Conservation (phyloP, 305 asterid species). For the Caryopteris hybrid region DNA sequence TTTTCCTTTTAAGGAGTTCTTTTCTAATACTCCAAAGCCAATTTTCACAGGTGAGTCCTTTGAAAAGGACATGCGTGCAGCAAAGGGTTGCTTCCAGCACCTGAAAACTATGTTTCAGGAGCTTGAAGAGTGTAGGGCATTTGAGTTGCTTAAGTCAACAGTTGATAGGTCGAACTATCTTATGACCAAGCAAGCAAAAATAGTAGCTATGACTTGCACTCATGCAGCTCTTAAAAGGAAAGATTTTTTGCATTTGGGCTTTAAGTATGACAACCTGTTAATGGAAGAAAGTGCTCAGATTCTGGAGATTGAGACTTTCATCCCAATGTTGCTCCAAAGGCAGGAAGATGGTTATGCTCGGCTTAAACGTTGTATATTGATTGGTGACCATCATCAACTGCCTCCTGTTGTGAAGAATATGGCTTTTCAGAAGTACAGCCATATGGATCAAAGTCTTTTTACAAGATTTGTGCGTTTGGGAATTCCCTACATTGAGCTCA, state of each 20-base stretch:
- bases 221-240: slow-evolving; percentile 98
- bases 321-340: slow-evolving; percentile 97
- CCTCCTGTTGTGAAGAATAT: slow-evolving; percentile 99
- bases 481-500: slow-evolving; percentile 92
- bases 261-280: slow-evolving; percentile 87
- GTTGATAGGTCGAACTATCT: slow-evolving; percentile 92
- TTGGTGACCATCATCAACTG: slow-evolving; percentile 98
- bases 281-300: slow-evolving; percentile 99
- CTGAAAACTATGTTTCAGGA: slow-evolving; percentile 92
- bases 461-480: slow-evolving; percentile 96
- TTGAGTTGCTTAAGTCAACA: slow-evolving; percentile 95
- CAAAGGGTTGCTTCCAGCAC: slow-evolving; percentile 92
- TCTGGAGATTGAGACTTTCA: slow-evolving; percentile 95
- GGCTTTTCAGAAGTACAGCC: slow-evolving; percentile 99
- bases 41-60: slow-evolving; percentile 71
- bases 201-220: slow-evolving; percentile 99
- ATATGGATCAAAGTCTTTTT: slow-evolving; percentile 98
- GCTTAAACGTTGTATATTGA: slow-evolving; percentile 94
- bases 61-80: slow-evolving; percentile 84
- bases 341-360: slow-evolving; percentile 99
- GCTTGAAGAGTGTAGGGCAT: slow-evolving; percentile 98
- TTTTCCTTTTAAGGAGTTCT: slow-evolving; percentile 92
- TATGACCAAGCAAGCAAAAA: slow-evolving; percentile 96
- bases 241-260: slow-evolving; percentile 89
- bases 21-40: slow-evolving; percentile 70